Evolutionary conservation across 495 filamentous ascomycete genomes (phyloP).

Genomic region (Talaromyces proteolyticus): DNA sequence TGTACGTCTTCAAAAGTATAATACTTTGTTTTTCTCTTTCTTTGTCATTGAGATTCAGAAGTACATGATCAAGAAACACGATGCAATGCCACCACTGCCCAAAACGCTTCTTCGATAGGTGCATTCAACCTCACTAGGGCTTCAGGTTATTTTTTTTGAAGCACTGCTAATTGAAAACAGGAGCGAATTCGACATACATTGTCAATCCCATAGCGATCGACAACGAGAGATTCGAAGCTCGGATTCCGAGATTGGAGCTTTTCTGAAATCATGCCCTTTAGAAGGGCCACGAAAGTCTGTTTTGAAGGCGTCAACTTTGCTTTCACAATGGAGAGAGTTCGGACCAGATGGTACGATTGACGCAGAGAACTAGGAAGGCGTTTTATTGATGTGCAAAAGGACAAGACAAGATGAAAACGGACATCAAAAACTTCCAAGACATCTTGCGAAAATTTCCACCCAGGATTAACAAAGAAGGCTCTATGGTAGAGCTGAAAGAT

Average conservation of each 20-base stretch:
- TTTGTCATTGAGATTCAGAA: background rate
- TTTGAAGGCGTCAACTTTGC: constrained; percentile 5
- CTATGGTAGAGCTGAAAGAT: constrained; percentile 16
- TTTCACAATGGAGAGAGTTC: constrained; percentile 1
- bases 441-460: constrained; percentile 22
- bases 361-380: background rate
- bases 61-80: background rate
- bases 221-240: constrained; percentile 1
- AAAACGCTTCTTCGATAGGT: constrained; percentile 8
- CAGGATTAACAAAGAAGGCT: constrained; percentile 19
- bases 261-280: background rate
- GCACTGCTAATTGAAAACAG: background rate
- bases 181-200: constrained; percentile 4
- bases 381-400: background rate
- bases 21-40: background rate
- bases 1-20: background rate
- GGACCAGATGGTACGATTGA: background rate
- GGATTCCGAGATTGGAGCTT: constrained; percentile 1
- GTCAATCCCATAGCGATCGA: constrained; percentile 2
- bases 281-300: constrained; percentile 2
- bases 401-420: background rate
- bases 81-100: constrained; percentile 8
- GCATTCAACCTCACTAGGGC: background rate
- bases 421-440: constrained; percentile 21
- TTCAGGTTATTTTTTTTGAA: background rate